phyloP scores from a whole-genome alignment of 768 basidiomycete genomes.

The Pleurotus eryngii region DNA sequence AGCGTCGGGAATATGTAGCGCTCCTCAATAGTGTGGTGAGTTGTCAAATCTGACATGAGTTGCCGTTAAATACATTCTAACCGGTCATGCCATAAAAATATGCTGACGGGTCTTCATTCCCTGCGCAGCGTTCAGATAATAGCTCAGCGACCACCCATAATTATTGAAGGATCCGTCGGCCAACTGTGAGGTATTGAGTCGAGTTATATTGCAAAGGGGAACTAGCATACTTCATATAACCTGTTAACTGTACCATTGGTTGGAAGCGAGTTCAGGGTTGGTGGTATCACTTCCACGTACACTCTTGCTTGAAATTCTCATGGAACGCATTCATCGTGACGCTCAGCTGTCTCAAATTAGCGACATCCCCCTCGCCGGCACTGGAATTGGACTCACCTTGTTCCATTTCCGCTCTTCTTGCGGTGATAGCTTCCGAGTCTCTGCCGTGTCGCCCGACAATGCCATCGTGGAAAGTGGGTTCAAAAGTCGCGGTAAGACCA shows the following conservation, averaged over 20 bases:
- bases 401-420: slow-evolving; percentile 20
- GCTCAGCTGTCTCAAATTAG: slow-evolving; percentile 17
- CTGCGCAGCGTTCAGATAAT: slow-evolving; percentile 38
- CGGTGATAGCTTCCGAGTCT: slow-evolving; percentile 6
- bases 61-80: neutral
- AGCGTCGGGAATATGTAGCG: slow-evolving; percentile 48
- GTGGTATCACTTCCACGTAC: slow-evolving; percentile 23
- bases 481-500: neutral
- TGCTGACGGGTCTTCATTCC: slow-evolving; percentile 38
- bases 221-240: slow-evolving; percentile 35
- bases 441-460: neutral
- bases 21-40: slow-evolving; percentile 58
- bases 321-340: slow-evolving; percentile 36
- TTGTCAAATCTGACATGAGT: slow-evolving; percentile 39
- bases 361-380: too few species aligned
- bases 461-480: neutral
- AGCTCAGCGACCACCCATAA: slow-evolving; percentile 38
- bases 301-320: slow-evolving; percentile 45
- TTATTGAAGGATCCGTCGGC: slow-evolving; percentile 50
- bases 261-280: neutral
- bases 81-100: neutral
- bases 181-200: slow-evolving; percentile 26
- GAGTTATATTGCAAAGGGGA: neutral
- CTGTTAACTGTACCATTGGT: slow-evolving; percentile 32
- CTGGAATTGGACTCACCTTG: slow-evolving; percentile 5